Conservation (phyloP, 1,284 basidiomycete species). For the Cryptococcus sp. region DNA sequence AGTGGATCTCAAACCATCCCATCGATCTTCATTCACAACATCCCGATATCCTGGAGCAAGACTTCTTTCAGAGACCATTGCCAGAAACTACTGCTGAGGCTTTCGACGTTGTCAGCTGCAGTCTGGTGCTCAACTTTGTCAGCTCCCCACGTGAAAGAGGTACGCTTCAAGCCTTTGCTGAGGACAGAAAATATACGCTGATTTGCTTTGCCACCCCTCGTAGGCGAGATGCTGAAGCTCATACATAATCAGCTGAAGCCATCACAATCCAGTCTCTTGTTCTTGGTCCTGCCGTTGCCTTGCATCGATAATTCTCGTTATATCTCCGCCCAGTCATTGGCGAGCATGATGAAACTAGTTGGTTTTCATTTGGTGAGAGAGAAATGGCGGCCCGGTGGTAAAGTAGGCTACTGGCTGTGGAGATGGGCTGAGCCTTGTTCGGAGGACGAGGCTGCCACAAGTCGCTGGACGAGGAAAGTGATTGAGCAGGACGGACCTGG, state of each 20-base stretch:
- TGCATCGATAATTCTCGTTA: conserved; percentile 83
- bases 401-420: conserved; percentile 52
- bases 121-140: conserved; percentile 84
- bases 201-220: neutral
- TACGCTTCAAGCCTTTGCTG: conserved; percentile 40
- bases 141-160: conserved; percentile 73
- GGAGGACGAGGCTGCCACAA: conserved; percentile 15
- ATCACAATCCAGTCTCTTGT: conserved; percentile 61
- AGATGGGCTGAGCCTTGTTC: conserved; percentile 21
- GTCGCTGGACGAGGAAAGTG: conserved; percentile 57
- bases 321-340: conserved; percentile 63
- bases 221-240: conserved; percentile 72
- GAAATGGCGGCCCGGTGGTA: conserved; percentile 59
- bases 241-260: conserved; percentile 64
- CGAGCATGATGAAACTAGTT: conserved; percentile 61
- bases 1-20: conserved; percentile 71
- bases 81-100: conserved; percentile 53
- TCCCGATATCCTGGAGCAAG: conserved; percentile 73
- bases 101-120: conserved; percentile 79
- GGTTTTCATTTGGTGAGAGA: conserved; percentile 66
- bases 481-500: conserved; percentile 63
- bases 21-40: conserved; percentile 81
- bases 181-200: neutral
- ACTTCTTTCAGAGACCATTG: conserved; percentile 63
- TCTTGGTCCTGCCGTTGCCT: conserved; percentile 75